Base-by-base conservation (phyloP, 2,329 filamentous ascomycete species). In the Talaromyces piceae region DNA sequence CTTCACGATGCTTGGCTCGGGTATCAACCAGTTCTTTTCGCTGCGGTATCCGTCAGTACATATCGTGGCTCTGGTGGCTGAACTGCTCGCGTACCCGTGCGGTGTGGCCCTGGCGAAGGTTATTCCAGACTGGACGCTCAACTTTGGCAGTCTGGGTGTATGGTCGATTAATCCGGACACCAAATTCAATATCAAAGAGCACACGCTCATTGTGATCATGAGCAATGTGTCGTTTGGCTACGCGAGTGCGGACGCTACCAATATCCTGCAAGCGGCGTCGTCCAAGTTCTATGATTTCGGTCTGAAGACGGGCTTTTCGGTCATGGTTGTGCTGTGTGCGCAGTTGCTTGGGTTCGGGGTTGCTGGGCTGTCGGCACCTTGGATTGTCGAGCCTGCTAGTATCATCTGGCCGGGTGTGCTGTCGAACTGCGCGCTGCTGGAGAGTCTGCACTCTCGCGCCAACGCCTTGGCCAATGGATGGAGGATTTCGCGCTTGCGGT, bases 201-300 rank as follows among this genome's bases (percentile, higher is more conserved):
- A 75, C 46, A 66, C 70, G 1, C 56, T 75, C 16, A 66, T 74
- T 18, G 71, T 71, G 23, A 71, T 75, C 55, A 75, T 76, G 72
- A 71, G 67, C 55, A 77, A 77, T 53, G 72, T 75, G 16, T 72
- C 71, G 4, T 76, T 77, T 53, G 72, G 73, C 0, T 74, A 70
- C 50, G 70, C 69, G 16, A 69, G 67, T 9, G 72, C 73, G 7
- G 72, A 74, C 45, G 61, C 72, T 1, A 75, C 73, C n/a, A 73
- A 72, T 45, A 68, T 75, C 31, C 70, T 75, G 47, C 70, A 75
- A 54, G 72, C 72, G 2, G 62, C 71, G 4, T 65, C 58, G 41
- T 39, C 51, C 52, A 53, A 56, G 2, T 69, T 74, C 50, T 74
- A 75, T 51, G 66, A 69, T 41, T 71, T 73, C 47, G 56, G 65